phyloP scores from a whole-genome alignment of 805 yeast species.

The Novakomyces olei region DNA sequence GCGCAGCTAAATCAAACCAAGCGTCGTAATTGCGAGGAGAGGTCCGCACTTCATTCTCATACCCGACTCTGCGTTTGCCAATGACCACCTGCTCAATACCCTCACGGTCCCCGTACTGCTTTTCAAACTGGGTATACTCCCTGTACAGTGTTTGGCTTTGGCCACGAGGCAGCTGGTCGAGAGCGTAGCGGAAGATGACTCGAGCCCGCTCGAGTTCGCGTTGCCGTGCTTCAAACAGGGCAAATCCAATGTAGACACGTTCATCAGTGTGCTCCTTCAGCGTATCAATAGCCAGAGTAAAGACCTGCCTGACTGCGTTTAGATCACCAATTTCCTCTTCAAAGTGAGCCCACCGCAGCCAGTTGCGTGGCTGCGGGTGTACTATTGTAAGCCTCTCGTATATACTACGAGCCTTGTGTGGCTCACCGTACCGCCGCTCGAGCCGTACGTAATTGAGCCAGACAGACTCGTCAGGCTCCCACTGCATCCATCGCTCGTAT shows the following conservation, averaged over 20 bases:
- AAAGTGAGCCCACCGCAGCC: constrained; percentile 57
- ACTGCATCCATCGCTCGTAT: constrained; percentile 58
- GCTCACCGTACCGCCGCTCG: constrained; percentile 44
- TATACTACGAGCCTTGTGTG: constrained; percentile 33
- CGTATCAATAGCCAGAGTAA: constrained; percentile 41
- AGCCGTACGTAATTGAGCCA: constrained; percentile 59
- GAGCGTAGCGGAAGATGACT: constrained; percentile 31
- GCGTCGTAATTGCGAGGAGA: constrained; percentile 43
- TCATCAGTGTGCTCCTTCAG: constrained; percentile 19
- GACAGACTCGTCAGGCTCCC: constrained; percentile 45
- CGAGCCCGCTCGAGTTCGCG: constrained; percentile 42
- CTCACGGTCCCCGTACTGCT: constrained; percentile 34
- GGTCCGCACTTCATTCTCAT: constrained; percentile 25
- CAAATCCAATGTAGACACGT: constrained; percentile 31
- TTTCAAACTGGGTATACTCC: constrained; percentile 36
- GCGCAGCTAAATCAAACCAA: constrained; percentile 56
- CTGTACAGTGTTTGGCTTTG: constrained; percentile 20
- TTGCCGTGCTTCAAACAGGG: constrained; percentile 43
- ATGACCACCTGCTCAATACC: constrained; percentile 32
- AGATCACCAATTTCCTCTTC: constrained; percentile 32
- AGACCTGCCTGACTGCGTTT: constrained; percentile 37
- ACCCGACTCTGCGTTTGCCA: constrained; percentile 31
- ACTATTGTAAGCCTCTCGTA: constrained; percentile 33
- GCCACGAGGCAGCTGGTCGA: constrained; percentile 23
- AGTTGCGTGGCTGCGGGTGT: constrained; percentile 32